A percentile compares a stretch with the other conserved stretches of the same genome.
These are phyloP conservation scores for Xylaria sp. DNA, from an alignment of 2,329 filamentous ascomycete species.

Conservation along the genomic window DNA sequence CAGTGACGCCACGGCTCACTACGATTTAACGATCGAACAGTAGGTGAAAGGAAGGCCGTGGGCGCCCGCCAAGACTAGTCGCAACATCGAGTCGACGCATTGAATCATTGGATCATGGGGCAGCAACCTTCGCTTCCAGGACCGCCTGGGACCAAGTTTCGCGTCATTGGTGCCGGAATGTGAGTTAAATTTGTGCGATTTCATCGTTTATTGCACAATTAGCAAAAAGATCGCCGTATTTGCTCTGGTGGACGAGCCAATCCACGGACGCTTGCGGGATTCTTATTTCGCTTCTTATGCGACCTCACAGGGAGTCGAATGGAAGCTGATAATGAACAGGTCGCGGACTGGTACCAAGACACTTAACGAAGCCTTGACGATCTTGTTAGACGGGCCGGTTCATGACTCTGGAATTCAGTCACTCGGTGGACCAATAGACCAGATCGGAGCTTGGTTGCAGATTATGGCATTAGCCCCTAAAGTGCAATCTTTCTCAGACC, in stretches of 20 bases:
- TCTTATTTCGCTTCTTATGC: conserved; percentile 3
- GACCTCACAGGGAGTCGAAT: not conserved
- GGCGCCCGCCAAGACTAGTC: conserved; percentile 20
- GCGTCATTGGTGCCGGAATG: conserved; percentile 46
- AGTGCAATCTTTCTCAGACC: conserved; percentile 38
- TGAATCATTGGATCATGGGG: conserved; percentile 36
- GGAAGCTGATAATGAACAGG: conserved; percentile 34
- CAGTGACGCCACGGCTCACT: conserved; percentile 15
- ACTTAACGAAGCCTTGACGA: conserved; percentile 45
- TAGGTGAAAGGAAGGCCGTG: not conserved
- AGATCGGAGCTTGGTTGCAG: conserved; percentile 43
- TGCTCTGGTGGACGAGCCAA: too few relatives aligned
- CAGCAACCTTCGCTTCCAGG: conserved; percentile 41
- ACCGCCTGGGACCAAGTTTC: conserved; percentile 43
- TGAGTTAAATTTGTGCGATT: conserved; percentile 30
- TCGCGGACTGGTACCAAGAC: conserved; percentile 47
- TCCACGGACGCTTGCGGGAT: not conserved
- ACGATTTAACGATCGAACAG: conserved; percentile 6
- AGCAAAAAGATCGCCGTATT: too few relatives aligned
- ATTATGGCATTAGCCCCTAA: conserved; percentile 43
- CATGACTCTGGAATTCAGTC: conserved; percentile 45
- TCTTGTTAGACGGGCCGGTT: conserved; percentile 44
- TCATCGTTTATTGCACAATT: conserved; percentile 5
- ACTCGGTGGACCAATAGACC: conserved; percentile 44
- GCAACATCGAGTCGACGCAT: conserved; percentile 19